Evolutionary conservation across 2,329 filamentous ascomycete genomes (phyloP).

Genomic region (Colletotrichum lupini): DNA sequence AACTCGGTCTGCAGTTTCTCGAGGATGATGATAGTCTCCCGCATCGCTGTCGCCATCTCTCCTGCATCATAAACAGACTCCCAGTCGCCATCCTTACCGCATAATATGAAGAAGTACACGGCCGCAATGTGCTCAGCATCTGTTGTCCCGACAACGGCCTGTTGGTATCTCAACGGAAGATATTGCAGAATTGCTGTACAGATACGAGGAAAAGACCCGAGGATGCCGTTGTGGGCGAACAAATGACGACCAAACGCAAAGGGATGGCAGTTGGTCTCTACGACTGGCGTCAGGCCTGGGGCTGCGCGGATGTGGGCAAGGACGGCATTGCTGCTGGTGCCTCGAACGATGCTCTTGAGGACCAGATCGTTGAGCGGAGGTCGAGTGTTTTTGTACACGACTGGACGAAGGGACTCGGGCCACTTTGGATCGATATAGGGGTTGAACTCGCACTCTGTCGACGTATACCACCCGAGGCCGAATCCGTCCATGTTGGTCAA

Average conservation of each 20-base stretch:
- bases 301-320: slow-evolving; percentile 27
- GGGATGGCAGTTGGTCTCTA: slow-evolving; percentile 30
- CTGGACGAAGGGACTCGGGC: slow-evolving; percentile 9
- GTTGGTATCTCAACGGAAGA: slow-evolving; percentile 23
- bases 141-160: slow-evolving; percentile 24
- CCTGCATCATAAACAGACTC: neutral
- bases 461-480: slow-evolving; percentile 20
- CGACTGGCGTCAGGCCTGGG: slow-evolving; percentile 16
- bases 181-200: slow-evolving; percentile 21
- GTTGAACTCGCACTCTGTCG: slow-evolving; percentile 18
- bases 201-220: slow-evolving; percentile 18
- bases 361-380: slow-evolving; percentile 29
- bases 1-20: slow-evolving; percentile 26
- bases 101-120: slow-evolving; percentile 24
- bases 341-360: slow-evolving; percentile 21
- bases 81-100: slow-evolving; percentile 25
- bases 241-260: slow-evolving; percentile 26
- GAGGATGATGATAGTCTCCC: slow-evolving; percentile 13
- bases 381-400: slow-evolving; percentile 27
- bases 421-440: neutral
- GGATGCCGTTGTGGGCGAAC: slow-evolving; percentile 30
- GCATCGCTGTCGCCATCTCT: slow-evolving; percentile 22
- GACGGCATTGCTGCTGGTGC: slow-evolving; percentile 21
- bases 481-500: slow-evolving; percentile 31
- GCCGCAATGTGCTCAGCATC: slow-evolving; percentile 25